Evolutionary conservation across 257 asterid genomes (phyloP).

Genomic region (Knoxia roxburghii): DNA sequence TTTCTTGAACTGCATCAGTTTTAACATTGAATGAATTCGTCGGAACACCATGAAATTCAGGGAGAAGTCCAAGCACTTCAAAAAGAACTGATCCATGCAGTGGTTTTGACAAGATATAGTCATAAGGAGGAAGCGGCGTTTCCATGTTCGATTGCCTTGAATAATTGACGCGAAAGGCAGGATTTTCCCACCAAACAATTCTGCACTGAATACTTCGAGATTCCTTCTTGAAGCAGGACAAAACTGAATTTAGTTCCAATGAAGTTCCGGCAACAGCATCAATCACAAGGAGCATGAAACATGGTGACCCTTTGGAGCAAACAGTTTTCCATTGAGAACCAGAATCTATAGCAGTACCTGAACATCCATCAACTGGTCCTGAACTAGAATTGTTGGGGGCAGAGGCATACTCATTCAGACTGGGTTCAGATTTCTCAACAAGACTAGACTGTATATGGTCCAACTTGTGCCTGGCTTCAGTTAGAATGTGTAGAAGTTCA

Average conservation of each 20-base stretch:
- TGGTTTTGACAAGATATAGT: conserved; percentile 13
- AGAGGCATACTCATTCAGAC: not conserved
- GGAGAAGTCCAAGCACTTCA: conserved; percentile 10
- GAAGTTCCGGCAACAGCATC: conserved; percentile 19
- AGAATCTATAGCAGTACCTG: conserved; percentile 8
- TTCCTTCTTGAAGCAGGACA: conserved; percentile 18
- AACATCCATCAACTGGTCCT: conserved; percentile 6
- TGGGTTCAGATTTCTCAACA: not conserved
- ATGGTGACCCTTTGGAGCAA: conserved; percentile 2
- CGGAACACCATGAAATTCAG: conserved; percentile 11
- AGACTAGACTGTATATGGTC: conserved; percentile 1
- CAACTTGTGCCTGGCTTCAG: not conserved
- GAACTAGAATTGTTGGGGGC: not conserved
- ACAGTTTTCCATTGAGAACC: conserved; percentile 4
- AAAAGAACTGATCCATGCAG: conserved; percentile 14
- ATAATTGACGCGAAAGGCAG: not conserved
- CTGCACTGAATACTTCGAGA: not conserved
- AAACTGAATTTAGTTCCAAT: conserved; percentile 1
- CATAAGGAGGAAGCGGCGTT: conserved; percentile 1
- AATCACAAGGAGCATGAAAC: conserved; percentile 14
- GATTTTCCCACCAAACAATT: conserved; percentile 19
- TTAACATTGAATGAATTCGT: not conserved
- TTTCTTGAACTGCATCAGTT: conserved; percentile 1
- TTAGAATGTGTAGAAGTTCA: conserved; percentile 12
- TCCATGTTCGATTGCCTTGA: not conserved